Conservation (phyloP, 805 yeast genomes). For the Brettanomyces nanus region DNA sequence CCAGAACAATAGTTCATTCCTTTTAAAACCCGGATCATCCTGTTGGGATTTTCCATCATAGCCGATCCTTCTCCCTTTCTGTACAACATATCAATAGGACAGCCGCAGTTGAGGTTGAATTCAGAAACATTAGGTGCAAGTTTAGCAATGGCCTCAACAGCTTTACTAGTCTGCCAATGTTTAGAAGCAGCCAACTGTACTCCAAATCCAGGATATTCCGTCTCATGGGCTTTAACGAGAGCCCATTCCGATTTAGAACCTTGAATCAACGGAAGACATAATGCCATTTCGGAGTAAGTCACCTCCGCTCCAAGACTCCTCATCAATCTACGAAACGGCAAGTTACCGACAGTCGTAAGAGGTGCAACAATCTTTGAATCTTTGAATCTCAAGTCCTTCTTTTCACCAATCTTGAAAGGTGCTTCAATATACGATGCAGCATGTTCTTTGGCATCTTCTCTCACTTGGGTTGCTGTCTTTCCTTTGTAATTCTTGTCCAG, state of each 20-base stretch:
- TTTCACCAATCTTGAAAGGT: constrained; percentile 71
- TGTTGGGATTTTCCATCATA: constrained; percentile 79
- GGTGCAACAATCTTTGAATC: constrained; percentile 89
- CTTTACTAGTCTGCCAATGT: constrained; percentile 90
- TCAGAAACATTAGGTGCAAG: constrained; percentile 57
- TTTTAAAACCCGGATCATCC: constrained; percentile 66
- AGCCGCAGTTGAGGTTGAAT: constrained; percentile 88
- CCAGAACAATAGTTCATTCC: constrained; percentile 86
- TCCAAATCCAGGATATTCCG: constrained; percentile 85
- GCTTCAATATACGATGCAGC: constrained; percentile 62
- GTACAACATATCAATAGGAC: constrained; percentile 93
- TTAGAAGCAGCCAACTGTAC: constrained; percentile 88
- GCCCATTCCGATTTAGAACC: constrained; percentile 98
- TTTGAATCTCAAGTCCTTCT: constrained; percentile 59
- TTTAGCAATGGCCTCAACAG: constrained; percentile 68
- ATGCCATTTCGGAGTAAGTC: constrained; percentile 94
- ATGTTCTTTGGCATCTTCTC: constrained; percentile 25
- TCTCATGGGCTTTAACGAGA: constrained; percentile 74
- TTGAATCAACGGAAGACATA: constrained; percentile 74
- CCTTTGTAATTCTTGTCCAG: constrained; percentile 52
- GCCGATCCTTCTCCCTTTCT: constrained; percentile 96
- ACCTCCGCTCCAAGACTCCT: constrained; percentile 83
- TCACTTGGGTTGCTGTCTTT: constrained; percentile 24
- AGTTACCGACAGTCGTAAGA: constrained; percentile 92
- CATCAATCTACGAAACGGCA: constrained; percentile 93